Conservation (phyloP, 208 protist species). For the Angomonas deanei region DNA sequence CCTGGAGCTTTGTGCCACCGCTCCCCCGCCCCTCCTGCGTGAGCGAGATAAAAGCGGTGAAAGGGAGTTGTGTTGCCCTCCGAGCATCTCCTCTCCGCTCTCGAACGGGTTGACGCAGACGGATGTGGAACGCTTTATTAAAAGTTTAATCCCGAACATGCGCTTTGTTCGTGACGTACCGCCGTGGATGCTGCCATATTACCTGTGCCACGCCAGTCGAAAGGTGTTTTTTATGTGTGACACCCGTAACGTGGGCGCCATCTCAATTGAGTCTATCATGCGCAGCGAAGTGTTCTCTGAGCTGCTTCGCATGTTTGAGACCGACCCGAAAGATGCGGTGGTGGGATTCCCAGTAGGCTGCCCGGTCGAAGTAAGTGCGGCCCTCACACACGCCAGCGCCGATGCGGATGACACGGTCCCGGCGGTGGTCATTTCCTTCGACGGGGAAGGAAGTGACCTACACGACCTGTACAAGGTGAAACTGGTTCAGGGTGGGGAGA, state of each 20-base stretch:
- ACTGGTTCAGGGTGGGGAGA: conserved; percentile 18
- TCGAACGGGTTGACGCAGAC: conserved; percentile 78
- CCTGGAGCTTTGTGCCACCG: conserved; percentile 57
- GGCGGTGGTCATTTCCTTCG: conserved; percentile 48
- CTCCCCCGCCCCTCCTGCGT: conserved; percentile 26
- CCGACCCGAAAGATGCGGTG: conserved; percentile 68
- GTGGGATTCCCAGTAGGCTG: conserved; percentile 59
- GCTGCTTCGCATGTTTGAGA: conserved; percentile 86
- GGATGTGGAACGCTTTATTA: conserved; percentile 79
- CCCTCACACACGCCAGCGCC: conserved; percentile 20
- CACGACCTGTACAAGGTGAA: conserved; percentile 70
- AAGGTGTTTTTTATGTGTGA: conserved; percentile 95
- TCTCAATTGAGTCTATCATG: conserved; percentile 82
- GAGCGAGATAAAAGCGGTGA: conserved; percentile 7
- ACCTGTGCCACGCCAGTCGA: conserved; percentile 83
- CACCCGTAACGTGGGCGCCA: conserved; percentile 50
- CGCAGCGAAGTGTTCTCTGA: conserved; percentile 86
- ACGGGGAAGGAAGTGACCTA: conserved; percentile 48
- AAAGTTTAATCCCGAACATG: conserved; percentile 66
- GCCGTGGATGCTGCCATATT: conserved; percentile 86
- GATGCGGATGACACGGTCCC: conserved; percentile 64
- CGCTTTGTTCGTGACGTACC: conserved; percentile 77
- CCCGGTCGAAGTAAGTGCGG: conserved; percentile 63
- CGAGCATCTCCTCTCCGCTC: conserved; percentile 67
- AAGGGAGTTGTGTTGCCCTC: conserved; percentile 32